Base-by-base conservation (phyloP, 2,329 filamentous ascomycete species). In the Hymenoscyphus fraxineus region DNA sequence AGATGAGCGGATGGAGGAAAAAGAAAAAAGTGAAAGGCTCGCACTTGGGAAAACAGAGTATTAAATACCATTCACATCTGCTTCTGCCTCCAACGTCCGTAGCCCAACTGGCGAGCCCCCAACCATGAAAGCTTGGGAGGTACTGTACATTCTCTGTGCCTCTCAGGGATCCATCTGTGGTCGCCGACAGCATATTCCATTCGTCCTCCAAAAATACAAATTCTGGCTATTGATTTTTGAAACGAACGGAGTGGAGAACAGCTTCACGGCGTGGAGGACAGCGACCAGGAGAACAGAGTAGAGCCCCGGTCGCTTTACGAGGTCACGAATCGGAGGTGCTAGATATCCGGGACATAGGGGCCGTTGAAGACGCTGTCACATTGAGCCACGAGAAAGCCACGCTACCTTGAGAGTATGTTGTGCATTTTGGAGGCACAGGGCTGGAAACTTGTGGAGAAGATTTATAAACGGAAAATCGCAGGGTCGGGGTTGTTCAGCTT, bases 161-260 rank as follows among this genome's bases (percentile, higher is more conserved):
- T 22, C 27, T 22, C 19, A 22, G 19, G 9, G 47, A 27, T 6
- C 47, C 1, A 22, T 22, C 9, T 35, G 35, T 54, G 47, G 47
- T 54, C 19, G 16, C 6, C 41, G 41, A 44, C 6, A 16, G 7
- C 41, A 13, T 19, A 54, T 54, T 54, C 19, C 13, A 54, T 54
- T 54, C 47, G 47, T 12, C 4, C 47, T 54, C 47, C 47, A 54
- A 54, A 54, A 54, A 54, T 54, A 54, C 22, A 54, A 54, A 22
- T 27, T 27, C 19, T 54, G 19, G 47, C 47, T 54, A 54, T 54
- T 22, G 47, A 54, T 54, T 54, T 12, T 27, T 12, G 47, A 54
- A 54, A 27, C 47, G n/a, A 19, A 44, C 16, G 35, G 9, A 54
- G 47, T 54, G n/a, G 19, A 22, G 47, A 22, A 54, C 6, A 54